These are phyloP conservation scores for Alternaria panax DNA, from an alignment of 2,329 filamentous ascomycete genomes.

Conservation along the genomic window DNA sequence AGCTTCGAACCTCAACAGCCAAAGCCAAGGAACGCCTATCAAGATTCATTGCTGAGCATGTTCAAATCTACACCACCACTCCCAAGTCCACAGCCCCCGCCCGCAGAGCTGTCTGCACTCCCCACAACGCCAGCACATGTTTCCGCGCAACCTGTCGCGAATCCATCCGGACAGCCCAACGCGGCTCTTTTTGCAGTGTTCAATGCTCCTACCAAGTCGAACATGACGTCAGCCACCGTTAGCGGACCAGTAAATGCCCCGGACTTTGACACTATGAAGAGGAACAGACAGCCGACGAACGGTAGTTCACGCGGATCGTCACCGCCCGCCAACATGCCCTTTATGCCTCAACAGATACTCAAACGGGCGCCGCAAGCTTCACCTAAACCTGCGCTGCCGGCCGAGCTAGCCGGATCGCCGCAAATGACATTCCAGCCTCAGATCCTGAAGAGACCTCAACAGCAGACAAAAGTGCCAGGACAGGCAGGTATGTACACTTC, in stretches of 20 bases:
- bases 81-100: slow-evolving; percentile 46
- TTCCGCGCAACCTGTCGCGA: slow-evolving; percentile 29
- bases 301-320: slow-evolving; percentile 40
- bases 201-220: slow-evolving; percentile 26
- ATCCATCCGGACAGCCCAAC: slow-evolving; percentile 26
- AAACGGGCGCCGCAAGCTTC: slow-evolving; percentile 25
- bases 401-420: slow-evolving; percentile 19
- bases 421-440: slow-evolving; percentile 44
- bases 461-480: slow-evolving; percentile 24
- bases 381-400: slow-evolving; percentile 8
- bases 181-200: slow-evolving; percentile 30
- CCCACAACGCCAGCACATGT: slow-evolving; percentile 49
- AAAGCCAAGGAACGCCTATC: slow-evolving; percentile 52
- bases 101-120: slow-evolving; percentile 56
- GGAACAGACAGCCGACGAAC: slow-evolving; percentile 34
- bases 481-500: not conserved
- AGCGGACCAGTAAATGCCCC: slow-evolving; percentile 53
- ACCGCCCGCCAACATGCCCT: slow-evolving; percentile 33
- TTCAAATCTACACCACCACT: slow-evolving; percentile 48
- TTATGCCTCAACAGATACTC: slow-evolving; percentile 40
- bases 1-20: slow-evolving; percentile 42
- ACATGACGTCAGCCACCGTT: slow-evolving; percentile 51
- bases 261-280: slow-evolving; percentile 51
- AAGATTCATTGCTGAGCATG: slow-evolving; percentile 55
- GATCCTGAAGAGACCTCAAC: slow-evolving; percentile 47